Percentiles rank a stretch among this genome's conserved stretches.
Evolutionary conservation across 2,329 filamentous ascomycete species (phyloP).

Genomic region (Exophiala oligosperma): DNA sequence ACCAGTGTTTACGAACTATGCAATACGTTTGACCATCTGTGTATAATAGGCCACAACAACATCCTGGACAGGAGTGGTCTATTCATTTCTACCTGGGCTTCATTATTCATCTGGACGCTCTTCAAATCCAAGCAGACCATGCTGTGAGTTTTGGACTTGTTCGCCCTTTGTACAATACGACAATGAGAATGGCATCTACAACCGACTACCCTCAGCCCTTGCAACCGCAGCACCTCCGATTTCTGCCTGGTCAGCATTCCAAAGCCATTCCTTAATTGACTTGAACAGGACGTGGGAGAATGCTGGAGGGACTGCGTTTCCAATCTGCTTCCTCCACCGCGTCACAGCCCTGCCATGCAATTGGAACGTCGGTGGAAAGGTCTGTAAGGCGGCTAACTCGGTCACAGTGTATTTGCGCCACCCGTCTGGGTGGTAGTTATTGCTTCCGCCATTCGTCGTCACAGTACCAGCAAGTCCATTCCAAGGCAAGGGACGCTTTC

Average conservation of each 20-base stretch:
- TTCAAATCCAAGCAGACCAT: too few relatives aligned
- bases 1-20: too few relatives aligned
- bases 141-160: too few relatives aligned
- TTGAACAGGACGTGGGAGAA: constrained; percentile 42
- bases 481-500: constrained; percentile 13
- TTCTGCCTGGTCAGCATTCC: constrained; percentile 34
- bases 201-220: too few relatives aligned
- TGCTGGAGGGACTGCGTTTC: constrained; percentile 72
- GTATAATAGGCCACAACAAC: too few relatives aligned
- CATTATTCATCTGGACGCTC: too few relatives aligned
- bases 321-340: constrained; percentile 63
- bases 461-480: constrained; percentile 59
- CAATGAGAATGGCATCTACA: too few relatives aligned
- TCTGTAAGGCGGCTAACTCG: constrained; percentile 69
- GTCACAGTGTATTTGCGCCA: constrained; percentile 62
- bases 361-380: constrained; percentile 62
- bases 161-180: too few relatives aligned
- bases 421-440: constrained; percentile 65
- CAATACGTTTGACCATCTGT: too few relatives aligned
- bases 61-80: too few relatives aligned
- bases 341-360: constrained; percentile 51
- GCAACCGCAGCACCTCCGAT: neutral
- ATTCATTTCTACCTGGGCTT: too few relatives aligned
- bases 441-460: constrained; percentile 59
- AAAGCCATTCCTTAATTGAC: constrained; percentile 39